Percentiles rank a stretch among this genome's conserved stretches.
Evolutionary conservation across 306 rosid genomes (phyloP).

Genomic region (Cicer yamashitae): DNA sequence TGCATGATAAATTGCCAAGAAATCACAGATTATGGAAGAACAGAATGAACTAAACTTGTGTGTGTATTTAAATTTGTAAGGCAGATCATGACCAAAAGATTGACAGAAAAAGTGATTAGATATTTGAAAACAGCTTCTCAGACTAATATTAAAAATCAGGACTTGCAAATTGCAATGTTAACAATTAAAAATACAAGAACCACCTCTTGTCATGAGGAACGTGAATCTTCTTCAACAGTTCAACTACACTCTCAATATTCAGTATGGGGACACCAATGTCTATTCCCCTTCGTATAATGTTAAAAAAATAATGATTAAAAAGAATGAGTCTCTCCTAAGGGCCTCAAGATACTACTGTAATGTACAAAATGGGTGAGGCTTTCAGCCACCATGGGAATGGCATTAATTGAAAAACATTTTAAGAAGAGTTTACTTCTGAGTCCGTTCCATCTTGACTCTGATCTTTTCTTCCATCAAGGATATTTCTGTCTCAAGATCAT

Average conservation of each 20-base stretch:
- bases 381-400: constrained; percentile 21
- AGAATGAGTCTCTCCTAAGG: constrained; percentile 44
- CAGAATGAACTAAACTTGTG: neutral
- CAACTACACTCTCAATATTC: constrained; percentile 27
- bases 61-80: neutral
- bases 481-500: constrained; percentile 76
- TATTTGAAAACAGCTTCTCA: constrained; percentile 1
- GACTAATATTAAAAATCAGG: constrained; percentile 1
- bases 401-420: constrained; percentile 37
- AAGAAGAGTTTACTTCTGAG: constrained; percentile 48
- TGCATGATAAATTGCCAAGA: neutral
- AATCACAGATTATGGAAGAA: neutral
- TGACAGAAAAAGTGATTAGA: neutral
- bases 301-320: constrained; percentile 40
- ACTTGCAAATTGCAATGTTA: constrained; percentile 1
- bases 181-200: constrained; percentile 38
- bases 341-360: constrained; percentile 31
- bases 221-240: constrained; percentile 16
- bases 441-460: constrained; percentile 65
- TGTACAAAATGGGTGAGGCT: constrained; percentile 41
- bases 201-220: constrained; percentile 28
- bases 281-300: constrained; percentile 29
- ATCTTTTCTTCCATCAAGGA: constrained; percentile 79
- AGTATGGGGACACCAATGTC: constrained; percentile 22
- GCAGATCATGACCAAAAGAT: neutral